Base-by-base conservation (phyloP, 225 moss, liverwort and hornwort species). In the Takakia lepidozioides region DNA sequence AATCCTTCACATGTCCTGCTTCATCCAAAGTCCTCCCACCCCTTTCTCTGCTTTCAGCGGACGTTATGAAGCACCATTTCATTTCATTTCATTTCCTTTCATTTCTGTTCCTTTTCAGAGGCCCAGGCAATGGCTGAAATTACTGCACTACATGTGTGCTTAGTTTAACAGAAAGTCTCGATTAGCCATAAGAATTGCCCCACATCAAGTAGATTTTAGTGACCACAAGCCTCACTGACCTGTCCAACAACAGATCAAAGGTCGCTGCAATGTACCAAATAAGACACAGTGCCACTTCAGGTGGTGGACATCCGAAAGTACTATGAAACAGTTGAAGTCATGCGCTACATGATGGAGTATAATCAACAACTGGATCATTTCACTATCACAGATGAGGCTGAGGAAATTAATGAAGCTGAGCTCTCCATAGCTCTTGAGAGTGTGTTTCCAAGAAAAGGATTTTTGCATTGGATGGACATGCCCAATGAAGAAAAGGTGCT, bases 381-480 rank as follows among this genome's bases (percentile, higher is more conserved):
- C 39, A 28, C 64, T 3, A 39, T 46, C 22, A 19, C 55, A 0
- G 3, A 30, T 15, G 57, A 71, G 0, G 39, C 57, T 8, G 28
- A 32, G 0, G 52, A 52, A 35, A 6, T 70, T 10, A 71, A 73
- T 48, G 65, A 76, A 65, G 75, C 68, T 41, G 93, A 95, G 66
- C 54, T 95, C 3, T 55, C 82, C 4, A 84, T 60, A 15, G 75
- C 76, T 0, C 27, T 98, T 2, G 95, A 87, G 57, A 98, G 90
- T 64, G 82, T 98, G 24, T 63, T 98, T 3, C 90, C 84, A n/a
- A 75, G 76, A 36, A 84, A 90, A 56, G 69, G 71, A 0, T 80
- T 87, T 32, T 67, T 95, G 18, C 84, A 95, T 62, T 93, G 86
- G 84, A 89, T 93, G 86, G 93, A 87, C 3, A 62, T 80, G 46